These are phyloP conservation scores for Arabis hirsuta DNA, from an alignment of 345 rosid genomes.

Conservation along the genomic window DNA sequence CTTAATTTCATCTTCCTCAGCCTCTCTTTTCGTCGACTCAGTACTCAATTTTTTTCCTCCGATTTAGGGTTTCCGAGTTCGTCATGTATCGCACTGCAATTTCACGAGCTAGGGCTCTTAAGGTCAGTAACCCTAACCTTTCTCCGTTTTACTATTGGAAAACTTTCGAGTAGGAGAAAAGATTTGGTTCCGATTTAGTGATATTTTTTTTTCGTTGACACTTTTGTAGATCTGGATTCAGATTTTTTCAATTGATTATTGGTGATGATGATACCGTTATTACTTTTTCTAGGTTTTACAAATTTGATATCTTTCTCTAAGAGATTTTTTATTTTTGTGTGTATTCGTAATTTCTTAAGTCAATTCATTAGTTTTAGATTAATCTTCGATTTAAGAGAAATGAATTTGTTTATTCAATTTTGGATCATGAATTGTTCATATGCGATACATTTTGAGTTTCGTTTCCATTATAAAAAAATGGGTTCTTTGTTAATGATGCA, in stretches of 20 bases:
- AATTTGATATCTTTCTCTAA: constrained; percentile 2
- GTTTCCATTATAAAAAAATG: background rate
- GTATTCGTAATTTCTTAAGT: background rate
- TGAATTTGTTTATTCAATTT: background rate
- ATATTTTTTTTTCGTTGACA: background rate
- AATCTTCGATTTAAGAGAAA: constrained; percentile 5
- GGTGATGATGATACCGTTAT: constrained; percentile 1
- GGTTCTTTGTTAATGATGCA: background rate
- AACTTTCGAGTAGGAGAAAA: constrained; percentile 7
- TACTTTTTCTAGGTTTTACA: background rate
- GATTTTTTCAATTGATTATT: background rate
- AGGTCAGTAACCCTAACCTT: constrained; percentile 45
- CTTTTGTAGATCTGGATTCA: constrained; percentile 38
- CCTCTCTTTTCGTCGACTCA: constrained; percentile 36
- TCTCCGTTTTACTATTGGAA: background rate
- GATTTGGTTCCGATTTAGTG: constrained; percentile 30
- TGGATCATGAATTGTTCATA: constrained; percentile 15
- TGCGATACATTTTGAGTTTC: background rate
- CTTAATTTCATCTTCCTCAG: constrained; percentile 24
- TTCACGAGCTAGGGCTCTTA: constrained; percentile 57
- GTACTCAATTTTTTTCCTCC: background rate
- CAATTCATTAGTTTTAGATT: constrained; percentile 8
- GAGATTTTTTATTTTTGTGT: background rate
- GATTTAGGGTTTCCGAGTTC: constrained; percentile 39
- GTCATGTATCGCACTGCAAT: constrained; percentile 64